These are phyloP conservation scores for Suillus fuscotomentosus DNA, from an alignment of 768 basidiomycete species.

Conservation along the genomic window DNA sequence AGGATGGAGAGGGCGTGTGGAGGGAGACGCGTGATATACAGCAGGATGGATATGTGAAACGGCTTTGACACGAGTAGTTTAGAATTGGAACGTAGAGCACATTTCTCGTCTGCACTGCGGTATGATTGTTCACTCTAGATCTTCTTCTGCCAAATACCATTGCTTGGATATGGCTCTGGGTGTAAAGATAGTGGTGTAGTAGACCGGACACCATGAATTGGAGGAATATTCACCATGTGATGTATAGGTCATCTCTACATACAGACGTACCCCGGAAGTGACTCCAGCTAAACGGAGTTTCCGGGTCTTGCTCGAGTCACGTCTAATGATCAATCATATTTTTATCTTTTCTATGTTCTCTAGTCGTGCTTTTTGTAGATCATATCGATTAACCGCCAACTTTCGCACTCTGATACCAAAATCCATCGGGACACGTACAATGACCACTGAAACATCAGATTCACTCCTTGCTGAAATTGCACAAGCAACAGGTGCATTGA, in stretches of 20 bases:
- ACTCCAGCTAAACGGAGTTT: neutral
- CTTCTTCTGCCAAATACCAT: neutral
- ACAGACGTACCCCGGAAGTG: neutral
- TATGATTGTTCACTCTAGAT: neutral
- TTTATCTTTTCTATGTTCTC: conserved; percentile 3
- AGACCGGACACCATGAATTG: neutral
- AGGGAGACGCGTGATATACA: conserved; percentile 30
- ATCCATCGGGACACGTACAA: conserved; percentile 22
- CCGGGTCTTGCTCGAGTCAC: conserved; percentile 1
- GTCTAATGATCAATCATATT: neutral
- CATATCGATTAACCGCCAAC: conserved; percentile 2
- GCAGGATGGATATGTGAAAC: conserved; percentile 23
- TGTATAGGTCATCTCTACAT: neutral
- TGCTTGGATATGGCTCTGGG: neutral
- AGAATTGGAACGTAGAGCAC: neutral
- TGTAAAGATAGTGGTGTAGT: too few species aligned
- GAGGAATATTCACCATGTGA: neutral
- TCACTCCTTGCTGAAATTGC: conserved; percentile 55
- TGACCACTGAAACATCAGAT: conserved; percentile 36
- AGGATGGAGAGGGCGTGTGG: conserved; percentile 71
- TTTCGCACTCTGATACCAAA: neutral
- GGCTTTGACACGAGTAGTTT: conserved; percentile 10
- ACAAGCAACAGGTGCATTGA: conserved; percentile 54
- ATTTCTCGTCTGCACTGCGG: neutral
- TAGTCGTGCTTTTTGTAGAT: neutral